Conservation (phyloP, 192 early-diverging fungal genomes). For the Dispira simplex region DNA sequence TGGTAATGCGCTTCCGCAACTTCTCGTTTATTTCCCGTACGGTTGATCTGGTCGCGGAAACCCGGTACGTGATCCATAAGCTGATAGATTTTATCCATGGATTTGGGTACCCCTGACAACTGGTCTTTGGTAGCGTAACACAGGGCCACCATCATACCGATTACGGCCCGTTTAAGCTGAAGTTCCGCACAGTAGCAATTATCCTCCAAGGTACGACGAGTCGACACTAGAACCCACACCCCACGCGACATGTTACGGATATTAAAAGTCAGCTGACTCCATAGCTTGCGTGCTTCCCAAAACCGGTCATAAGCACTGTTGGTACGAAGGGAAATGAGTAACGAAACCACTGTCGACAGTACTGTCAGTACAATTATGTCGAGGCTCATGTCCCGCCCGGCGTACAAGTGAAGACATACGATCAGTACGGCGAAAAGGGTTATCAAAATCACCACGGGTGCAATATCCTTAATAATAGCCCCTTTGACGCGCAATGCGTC, state of each 20-base stretch:
- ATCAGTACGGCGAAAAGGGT: slow-evolving; percentile 28
- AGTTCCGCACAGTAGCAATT: slow-evolving; percentile 13
- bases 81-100: neutral
- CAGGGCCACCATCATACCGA: slow-evolving; percentile 55
- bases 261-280: slow-evolving; percentile 51
- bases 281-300: slow-evolving; percentile 77
- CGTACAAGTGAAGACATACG: slow-evolving; percentile 20
- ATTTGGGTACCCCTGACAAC: slow-evolving; percentile 29
- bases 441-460: slow-evolving; percentile 20
- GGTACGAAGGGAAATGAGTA: slow-evolving; percentile 39
- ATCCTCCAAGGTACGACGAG: slow-evolving; percentile 14
- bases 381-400: slow-evolving; percentile 16
- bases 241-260: slow-evolving; percentile 65
- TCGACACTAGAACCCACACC: slow-evolving; percentile 45
- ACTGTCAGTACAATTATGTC: slow-evolving; percentile 23
- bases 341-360: slow-evolving; percentile 28
- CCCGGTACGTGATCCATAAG: neutral
- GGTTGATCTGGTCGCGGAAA: slow-evolving; percentile 5
- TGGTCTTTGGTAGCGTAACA: slow-evolving; percentile 50
- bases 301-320: slow-evolving; percentile 57
- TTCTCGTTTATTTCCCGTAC: neutral
- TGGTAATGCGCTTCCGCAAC: slow-evolving; percentile 7
- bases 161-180: slow-evolving; percentile 34
- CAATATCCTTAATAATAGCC: slow-evolving; percentile 25
- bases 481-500: slow-evolving; percentile 22